These are phyloP conservation scores for Paracoccidioides lutzii DNA, from an alignment of 2,329 filamentous ascomycete species.

Conservation along the genomic window DNA sequence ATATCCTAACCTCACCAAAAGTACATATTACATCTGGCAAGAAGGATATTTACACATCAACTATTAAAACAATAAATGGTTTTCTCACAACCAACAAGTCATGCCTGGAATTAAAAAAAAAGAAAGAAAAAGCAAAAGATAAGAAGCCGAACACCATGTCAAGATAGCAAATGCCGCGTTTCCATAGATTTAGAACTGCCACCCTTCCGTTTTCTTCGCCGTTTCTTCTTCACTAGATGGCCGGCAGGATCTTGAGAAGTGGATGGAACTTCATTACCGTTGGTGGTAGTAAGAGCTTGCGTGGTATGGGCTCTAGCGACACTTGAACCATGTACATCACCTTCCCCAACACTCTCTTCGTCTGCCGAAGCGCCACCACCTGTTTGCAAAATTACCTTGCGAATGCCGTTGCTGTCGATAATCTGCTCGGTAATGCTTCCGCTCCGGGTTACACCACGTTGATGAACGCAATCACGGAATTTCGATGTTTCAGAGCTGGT, in stretches of 20 bases:
- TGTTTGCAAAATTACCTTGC: constrained; percentile 63
- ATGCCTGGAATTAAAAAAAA: background rate
- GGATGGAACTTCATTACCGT: constrained; percentile 6
- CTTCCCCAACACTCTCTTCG: background rate
- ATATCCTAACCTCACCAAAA: no score
- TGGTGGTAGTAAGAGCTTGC: background rate
- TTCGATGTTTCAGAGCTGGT: constrained; percentile 11
- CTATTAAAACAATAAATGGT: no score
- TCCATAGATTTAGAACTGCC: constrained; percentile 1
- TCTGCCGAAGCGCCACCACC: constrained; percentile 37
- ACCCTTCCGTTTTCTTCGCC: constrained; percentile 15
- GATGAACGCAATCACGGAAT: constrained; percentile 13
- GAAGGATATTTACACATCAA: no score
- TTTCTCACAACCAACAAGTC: no score
- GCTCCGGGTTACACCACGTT: constrained; percentile 46
- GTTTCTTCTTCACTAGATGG: constrained; percentile 15
- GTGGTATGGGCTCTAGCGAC: constrained; percentile 3
- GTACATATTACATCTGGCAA: no score
- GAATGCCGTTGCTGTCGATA: constrained; percentile 59
- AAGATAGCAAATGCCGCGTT: background rate
- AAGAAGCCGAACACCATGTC: background rate
- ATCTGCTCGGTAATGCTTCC: constrained; percentile 70
- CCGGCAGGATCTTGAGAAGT: background rate
- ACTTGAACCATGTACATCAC: constrained; percentile 3
- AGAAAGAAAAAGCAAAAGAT: background rate